These are phyloP conservation scores for Globisporangium nodosum DNA, from an alignment of 352 stramenopile species.

Conservation along the genomic window DNA sequence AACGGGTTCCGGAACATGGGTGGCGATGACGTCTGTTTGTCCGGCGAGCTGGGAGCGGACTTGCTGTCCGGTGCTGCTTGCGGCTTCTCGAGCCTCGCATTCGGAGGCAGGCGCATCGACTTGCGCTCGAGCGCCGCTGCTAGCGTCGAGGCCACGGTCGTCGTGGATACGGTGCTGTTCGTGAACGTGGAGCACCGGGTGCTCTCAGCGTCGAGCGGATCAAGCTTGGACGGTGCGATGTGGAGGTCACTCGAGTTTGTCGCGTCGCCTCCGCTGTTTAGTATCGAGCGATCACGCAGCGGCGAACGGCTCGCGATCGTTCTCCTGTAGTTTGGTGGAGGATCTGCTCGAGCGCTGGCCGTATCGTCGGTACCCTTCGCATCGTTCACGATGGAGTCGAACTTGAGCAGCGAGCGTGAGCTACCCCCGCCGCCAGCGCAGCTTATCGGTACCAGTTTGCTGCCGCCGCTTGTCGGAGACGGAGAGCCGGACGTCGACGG, in stretches of 20 bases:
- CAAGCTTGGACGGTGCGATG: constrained; percentile 5
- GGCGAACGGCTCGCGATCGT: constrained; percentile 6
- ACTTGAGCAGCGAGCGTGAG: constrained; percentile 2
- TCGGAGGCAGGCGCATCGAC: constrained; percentile 1
- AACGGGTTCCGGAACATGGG: constrained; percentile 11
- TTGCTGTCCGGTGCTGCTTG: constrained; percentile 2
- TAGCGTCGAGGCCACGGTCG: neutral
- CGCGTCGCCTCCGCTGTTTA: neutral
- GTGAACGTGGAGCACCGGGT: constrained; percentile 3
- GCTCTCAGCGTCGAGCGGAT: constrained; percentile 9
- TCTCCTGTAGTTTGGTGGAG: constrained; percentile 1
- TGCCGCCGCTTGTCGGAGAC: constrained; percentile 1
- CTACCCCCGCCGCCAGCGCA: neutral
- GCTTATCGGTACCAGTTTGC: constrained; percentile 7
- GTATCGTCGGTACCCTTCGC: neutral
- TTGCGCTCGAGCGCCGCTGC: constrained; percentile 1
- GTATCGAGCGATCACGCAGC: neutral
- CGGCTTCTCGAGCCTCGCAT: neutral
- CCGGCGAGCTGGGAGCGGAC: neutral
- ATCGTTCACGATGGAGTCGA: constrained; percentile 9
- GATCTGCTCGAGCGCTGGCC: neutral
- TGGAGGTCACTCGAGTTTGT: neutral
- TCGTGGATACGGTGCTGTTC: neutral
- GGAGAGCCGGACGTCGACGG: neutral
- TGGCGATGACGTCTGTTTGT: constrained; percentile 1